phyloP scores from a whole-genome alignment of 2,329 filamentous ascomycete genomes.

The Xylogone sp. region DNA sequence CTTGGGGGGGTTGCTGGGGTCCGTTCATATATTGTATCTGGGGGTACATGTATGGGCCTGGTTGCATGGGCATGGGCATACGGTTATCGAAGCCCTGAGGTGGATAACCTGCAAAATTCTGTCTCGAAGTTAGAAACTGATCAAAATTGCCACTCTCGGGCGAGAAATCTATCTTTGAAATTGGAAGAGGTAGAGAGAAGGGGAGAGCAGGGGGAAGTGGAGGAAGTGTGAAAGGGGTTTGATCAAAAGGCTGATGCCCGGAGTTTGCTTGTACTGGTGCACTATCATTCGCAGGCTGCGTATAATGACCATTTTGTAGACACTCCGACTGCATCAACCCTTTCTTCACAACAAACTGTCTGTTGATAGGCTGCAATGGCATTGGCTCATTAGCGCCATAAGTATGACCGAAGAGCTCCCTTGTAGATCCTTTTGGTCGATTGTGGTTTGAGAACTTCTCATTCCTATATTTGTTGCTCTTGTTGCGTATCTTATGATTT shows the following conservation, averaged over 20 bases:
- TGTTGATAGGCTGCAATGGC: conserved; percentile 14
- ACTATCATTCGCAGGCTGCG: conserved; percentile 11
- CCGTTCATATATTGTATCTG: conserved; percentile 48
- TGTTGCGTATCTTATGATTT: conserved; percentile 9
- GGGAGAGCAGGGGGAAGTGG: conserved; percentile 23
- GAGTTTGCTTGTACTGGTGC: conserved; percentile 9
- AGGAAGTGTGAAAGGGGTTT: conserved; percentile 20
- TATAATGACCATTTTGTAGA: conserved; percentile 13
- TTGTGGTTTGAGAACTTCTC: conserved; percentile 23
- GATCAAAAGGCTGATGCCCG: conserved; percentile 12
- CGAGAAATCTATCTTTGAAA: conserved; percentile 52
- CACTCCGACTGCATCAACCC: conserved; percentile 13
- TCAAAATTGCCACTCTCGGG: conserved; percentile 70
- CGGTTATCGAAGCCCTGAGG: conserved; percentile 47
- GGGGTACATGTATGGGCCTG: conserved; percentile 36
- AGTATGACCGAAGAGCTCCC: conserved; percentile 21
- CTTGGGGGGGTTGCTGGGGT: conserved; percentile 41
- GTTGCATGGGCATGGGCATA: conserved; percentile 32
- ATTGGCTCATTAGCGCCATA: conserved; percentile 16
- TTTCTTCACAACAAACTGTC: conserved; percentile 13
- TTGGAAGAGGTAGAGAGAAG: conserved; percentile 21
- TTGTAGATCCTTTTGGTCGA: conserved; percentile 17
- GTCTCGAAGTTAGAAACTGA: conserved; percentile 51
- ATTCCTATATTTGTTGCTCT: conserved; percentile 10
- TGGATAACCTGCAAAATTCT: conserved; percentile 57